Percentiles rank a stretch among this genome's conserved stretches.
phyloP scores from a whole-genome alignment of 768 basidiomycete species.

The Amanita brunnescens region DNA sequence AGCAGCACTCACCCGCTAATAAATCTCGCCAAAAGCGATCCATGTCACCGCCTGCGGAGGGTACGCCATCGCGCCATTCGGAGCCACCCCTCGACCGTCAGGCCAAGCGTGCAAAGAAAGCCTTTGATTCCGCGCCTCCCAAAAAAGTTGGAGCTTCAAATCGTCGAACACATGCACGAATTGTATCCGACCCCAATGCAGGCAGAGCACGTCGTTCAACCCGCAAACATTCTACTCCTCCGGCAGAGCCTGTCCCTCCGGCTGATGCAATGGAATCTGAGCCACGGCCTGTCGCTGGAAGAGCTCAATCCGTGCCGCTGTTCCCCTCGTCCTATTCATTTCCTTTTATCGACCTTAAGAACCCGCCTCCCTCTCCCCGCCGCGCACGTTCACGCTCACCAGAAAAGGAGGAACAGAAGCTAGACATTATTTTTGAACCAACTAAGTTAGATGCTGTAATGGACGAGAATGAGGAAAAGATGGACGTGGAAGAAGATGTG shows the following conservation, averaged over 20 bases:
- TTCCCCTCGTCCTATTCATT: constrained; percentile 23
- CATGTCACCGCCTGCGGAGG: constrained; percentile 28
- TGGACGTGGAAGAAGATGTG: constrained; percentile 18
- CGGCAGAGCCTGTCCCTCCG: constrained; percentile 17
- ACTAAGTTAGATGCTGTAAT: constrained; percentile 7
- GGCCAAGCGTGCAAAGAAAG: constrained; percentile 29
- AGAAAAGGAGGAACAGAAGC: constrained; percentile 30
- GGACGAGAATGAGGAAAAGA: constrained; percentile 15
- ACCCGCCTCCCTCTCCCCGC: constrained; percentile 32
- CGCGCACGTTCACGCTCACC: constrained; percentile 33
- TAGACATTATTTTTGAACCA: constrained; percentile 21
- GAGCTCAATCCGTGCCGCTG: constrained; percentile 40
- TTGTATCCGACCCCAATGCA: constrained; percentile 26
- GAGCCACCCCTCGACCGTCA: constrained; percentile 23
- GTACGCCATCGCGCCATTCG: constrained; percentile 17
- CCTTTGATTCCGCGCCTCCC: constrained; percentile 13
- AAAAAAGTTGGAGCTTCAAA: constrained; percentile 7
- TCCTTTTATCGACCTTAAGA: constrained; percentile 34
- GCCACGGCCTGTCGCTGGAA: constrained; percentile 18
- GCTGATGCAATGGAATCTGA: constrained; percentile 9
- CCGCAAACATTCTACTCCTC: constrained; percentile 19
- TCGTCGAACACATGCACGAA: constrained; percentile 21
- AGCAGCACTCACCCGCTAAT: constrained; percentile 7
- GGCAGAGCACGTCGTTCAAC: constrained; percentile 13
- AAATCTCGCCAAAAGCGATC: constrained; percentile 27